Evolutionary conservation across 2,329 filamentous ascomycete species (phyloP), one percentile per base, ranked within the genome.

Genomic region (Stagonosporopsis tanaceti): DNA sequence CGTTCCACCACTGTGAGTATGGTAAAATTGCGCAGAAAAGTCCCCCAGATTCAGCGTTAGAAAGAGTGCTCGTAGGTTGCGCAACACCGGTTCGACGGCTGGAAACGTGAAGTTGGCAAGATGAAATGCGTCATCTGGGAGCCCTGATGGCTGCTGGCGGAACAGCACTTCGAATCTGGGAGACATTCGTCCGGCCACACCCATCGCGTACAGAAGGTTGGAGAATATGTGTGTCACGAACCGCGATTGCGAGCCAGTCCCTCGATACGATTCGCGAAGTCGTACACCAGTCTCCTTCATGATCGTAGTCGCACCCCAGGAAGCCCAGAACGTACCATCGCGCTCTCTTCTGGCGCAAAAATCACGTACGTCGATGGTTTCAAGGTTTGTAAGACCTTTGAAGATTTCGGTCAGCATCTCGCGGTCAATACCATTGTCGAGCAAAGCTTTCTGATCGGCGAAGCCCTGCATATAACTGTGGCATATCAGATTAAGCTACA

Each of bases 371-470:
- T 85, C 83, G 14, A 90, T 70, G 0, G 80, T 84, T 28, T 83
- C 74, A 5, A 89, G 80, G 51, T 85, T 84, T 0, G 72, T 67
- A 4, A 90, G 77, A 32, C 83, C 81, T 9, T 71, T 65, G 50
- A 90, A 84, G 2, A 86, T 87, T 30, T 84, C 79, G 0, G 78
- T 75, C 15, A 90, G 80, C 79, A 89, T 80, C 6, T 82, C 78
- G 1, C 79, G 70, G 24, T 84, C 83, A 1, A 76, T 68, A 0
- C 86, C 85, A 0, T 79, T 81, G 27, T 59, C 58, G 6, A 77
- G 15, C 4, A 81, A 47, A 5, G 65, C 63, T 22, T 52, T 42
- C 28, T 66, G 75, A 50, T 69, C 65, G 50, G 60, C 60, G 6
- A 53, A 61, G 22, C 64, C 70, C 17, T 67, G 24, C 4, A 65